Conservation (phyloP, 495 filamentous ascomycete species). For the Penicillium pancosmium region DNA sequence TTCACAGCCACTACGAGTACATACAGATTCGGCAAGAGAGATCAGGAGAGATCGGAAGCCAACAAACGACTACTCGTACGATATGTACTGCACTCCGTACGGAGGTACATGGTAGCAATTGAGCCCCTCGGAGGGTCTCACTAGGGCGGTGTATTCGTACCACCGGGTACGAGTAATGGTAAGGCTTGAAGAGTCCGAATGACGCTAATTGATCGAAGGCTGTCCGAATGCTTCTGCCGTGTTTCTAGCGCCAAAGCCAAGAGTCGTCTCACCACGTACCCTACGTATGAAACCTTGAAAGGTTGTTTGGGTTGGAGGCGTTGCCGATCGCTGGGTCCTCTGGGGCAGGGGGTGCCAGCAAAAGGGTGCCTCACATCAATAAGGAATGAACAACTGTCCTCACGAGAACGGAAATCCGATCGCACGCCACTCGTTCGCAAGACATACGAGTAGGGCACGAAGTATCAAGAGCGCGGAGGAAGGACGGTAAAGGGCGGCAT, state of each 20-base stretch:
- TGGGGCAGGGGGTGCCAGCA: neutral
- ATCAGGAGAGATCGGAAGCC: neutral
- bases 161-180: neutral
- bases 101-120: neutral
- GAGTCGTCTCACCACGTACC: slow-evolving; percentile 25
- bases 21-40: neutral
- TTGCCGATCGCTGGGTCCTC: slow-evolving; percentile 3
- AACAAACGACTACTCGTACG: neutral
- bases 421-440: neutral
- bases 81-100: neutral
- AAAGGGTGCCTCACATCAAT: neutral
- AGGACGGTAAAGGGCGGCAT: neutral
- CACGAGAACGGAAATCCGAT: neutral
- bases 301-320: neutral
- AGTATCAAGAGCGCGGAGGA: neutral
- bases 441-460: too few species aligned
- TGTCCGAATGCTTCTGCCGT: slow-evolving; percentile 34
- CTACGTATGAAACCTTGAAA: slow-evolving; percentile 22
- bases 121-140: neutral
- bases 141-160: slow-evolving; percentile 21
- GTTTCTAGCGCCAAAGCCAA: slow-evolving; percentile 43
- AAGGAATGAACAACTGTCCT: neutral
- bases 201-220: slow-evolving; percentile 27
- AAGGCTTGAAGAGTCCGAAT: slow-evolving; percentile 13
- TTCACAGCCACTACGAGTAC: too few species aligned